Base-by-base conservation (phyloP, 169 alveolate species). In the Plasmodium ovale region DNA sequence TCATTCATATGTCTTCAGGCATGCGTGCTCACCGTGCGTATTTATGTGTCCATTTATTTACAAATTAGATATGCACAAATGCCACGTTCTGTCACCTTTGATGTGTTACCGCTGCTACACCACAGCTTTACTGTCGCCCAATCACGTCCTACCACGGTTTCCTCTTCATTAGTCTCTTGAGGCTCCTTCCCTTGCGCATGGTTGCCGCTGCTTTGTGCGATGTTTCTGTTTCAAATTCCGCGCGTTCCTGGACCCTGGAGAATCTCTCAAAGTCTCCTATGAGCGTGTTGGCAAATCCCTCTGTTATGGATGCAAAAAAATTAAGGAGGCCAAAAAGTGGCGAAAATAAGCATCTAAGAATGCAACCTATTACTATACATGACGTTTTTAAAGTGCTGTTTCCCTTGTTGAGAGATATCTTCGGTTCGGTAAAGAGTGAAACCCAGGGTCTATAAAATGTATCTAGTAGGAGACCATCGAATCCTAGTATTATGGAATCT, bases 231-330 rank as follows among this genome's bases (percentile, higher is more conserved):
- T 85, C 93, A 31, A 92, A 87, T 56, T 94, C 96, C 0, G 95
- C 84, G 19, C 95, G 71, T 35, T 94, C 95, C 60, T 93, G 95
- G 19, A 93, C 94, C 53, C 95, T 93, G 3, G 97, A 94, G 87
- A 96, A 96, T 87, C 96, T 96, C 88, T 96, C 98, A 60, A 96
- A 95, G 73, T 96, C 98, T 9, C 98, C 98, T 10, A 96, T 91
- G 25, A 96, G 90, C 9, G 96, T 95, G 58, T 95, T 96, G 27
- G 98, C 93, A 71, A 96, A 94, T 6, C 98, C 98, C 71, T 96
- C 98, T 14, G 96, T 94, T 19, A 96, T 87, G 60, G 97, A 93
- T 35, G 98, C 96, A 56, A 94, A 82, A 68, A 96, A 85, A 69
- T 96, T 96, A 29, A 95, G 91, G 14, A 93, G 72, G 5, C 98